Evolutionary conservation across 2,329 filamentous ascomycete species (phyloP).

Genomic region (Phaeosphaeria sp.): DNA sequence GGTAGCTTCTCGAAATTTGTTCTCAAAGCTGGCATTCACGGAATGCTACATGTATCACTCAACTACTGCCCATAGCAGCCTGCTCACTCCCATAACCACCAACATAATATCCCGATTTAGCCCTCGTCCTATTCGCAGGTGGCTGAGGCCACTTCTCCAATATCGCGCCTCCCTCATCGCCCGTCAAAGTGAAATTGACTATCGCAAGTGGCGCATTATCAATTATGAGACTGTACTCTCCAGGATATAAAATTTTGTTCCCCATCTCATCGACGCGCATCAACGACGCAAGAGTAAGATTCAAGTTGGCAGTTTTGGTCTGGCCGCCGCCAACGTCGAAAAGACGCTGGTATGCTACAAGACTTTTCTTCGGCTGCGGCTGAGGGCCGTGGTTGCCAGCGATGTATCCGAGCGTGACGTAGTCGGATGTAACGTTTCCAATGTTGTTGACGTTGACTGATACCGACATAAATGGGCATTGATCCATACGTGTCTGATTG

Average conservation of each 20-base stretch:
- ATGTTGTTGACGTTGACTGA: conserved; percentile 57
- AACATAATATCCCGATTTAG: conserved; percentile 25
- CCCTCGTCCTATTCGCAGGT: conserved; percentile 25
- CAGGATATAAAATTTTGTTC: conserved; percentile 62
- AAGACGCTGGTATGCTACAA: conserved; percentile 59
- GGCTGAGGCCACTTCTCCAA: conserved; percentile 40
- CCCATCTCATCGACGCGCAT: conserved; percentile 60
- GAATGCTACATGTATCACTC: not conserved
- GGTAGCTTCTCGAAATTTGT: no score
- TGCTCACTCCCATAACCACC: conserved; percentile 28
- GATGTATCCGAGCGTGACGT: conserved; percentile 61
- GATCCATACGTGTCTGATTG: conserved; percentile 47
- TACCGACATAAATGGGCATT: conserved; percentile 52
- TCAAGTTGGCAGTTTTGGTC: conserved; percentile 45
- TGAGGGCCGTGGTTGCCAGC: conserved; percentile 56
- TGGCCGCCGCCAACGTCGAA: conserved; percentile 48
- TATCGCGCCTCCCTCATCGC: conserved; percentile 16
- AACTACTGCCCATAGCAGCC: not conserved
- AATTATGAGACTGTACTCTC: conserved; percentile 52
- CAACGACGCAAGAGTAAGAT: conserved; percentile 59
- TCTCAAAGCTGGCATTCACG: no score
- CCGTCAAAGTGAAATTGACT: conserved; percentile 32
- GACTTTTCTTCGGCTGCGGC: conserved; percentile 62
- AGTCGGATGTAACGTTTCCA: conserved; percentile 58
- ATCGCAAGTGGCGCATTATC: conserved; percentile 26